Conservation (phyloP, 2,329 filamentous ascomycete species). For the Diplodia corticola region DNA sequence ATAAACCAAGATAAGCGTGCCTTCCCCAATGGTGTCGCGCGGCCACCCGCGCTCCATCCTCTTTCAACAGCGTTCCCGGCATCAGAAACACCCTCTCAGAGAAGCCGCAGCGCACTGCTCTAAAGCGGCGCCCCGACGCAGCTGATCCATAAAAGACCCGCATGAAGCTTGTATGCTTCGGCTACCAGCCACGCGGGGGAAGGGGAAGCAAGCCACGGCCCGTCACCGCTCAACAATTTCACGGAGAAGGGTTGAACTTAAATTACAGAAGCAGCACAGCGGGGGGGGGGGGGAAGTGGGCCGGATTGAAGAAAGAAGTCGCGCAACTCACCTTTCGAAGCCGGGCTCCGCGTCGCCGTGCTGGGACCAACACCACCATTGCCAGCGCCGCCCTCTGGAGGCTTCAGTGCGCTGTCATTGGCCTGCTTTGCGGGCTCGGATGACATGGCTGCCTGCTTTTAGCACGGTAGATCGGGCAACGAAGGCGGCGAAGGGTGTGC, state of each 20-base stretch:
- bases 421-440: conserved; percentile 12
- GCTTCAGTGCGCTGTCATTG: conserved; percentile 13
- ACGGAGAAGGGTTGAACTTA: neutral
- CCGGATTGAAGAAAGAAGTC: neutral
- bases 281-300: neutral
- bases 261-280: neutral
- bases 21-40: conserved; percentile 15
- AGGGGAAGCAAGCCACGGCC: neutral
- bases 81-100: neutral
- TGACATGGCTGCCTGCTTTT: conserved; percentile 8
- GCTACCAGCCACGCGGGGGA: neutral
- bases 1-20: conserved; percentile 17
- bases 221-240: neutral
- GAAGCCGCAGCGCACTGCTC: neutral
- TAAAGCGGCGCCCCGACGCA: neutral
- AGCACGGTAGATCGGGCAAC: conserved; percentile 16
- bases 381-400: neutral
- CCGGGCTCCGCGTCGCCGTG: neutral
- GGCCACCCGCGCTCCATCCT: neutral
- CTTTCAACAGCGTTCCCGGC: neutral
- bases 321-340: conserved; percentile 13
- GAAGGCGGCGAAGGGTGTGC: neutral
- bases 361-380: conserved; percentile 1
- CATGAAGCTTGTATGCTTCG: neutral
- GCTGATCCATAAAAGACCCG: neutral